These are phyloP conservation scores for Phalaenopsis equestris DNA, from an alignment of 106 monocot genomes.

Conservation along the genomic window DNA sequence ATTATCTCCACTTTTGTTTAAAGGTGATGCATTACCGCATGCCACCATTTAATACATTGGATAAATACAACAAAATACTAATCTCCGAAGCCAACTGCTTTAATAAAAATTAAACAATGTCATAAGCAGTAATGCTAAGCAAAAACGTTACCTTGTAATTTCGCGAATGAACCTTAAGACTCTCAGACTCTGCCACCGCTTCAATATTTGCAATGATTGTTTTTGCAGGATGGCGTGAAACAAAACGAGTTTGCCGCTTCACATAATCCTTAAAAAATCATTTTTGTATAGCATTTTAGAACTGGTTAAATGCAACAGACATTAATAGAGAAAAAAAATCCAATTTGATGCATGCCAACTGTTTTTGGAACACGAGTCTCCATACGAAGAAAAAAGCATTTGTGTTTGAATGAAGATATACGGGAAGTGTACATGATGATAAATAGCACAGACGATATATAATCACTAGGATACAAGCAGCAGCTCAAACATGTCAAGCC, in stretches of 20 bases:
- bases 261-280: constrained; percentile 54
- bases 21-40: neutral
- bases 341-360: neutral
- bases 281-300: neutral
- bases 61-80: neutral
- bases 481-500: too few species aligned
- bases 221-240: constrained; percentile 68
- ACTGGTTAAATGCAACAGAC: neutral
- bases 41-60: neutral
- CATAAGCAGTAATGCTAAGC: neutral
- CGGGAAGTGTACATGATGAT: neutral
- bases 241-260: constrained; percentile 87
- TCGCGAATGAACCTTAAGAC: constrained; percentile 70
- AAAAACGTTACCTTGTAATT: constrained; percentile 69
- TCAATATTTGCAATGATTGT: constrained; percentile 66
- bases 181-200: constrained; percentile 62
- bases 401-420: neutral
- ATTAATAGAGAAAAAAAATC: neutral
- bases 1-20: too few species aligned
- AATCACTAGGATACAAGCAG: too few species aligned
- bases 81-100: neutral
- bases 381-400: neutral
- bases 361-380: neutral
- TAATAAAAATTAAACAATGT: neutral
- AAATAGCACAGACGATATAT: too few species aligned